phyloP scores from a whole-genome alignment of 768 basidiomycete species.

The Termitomyces sp. region DNA sequence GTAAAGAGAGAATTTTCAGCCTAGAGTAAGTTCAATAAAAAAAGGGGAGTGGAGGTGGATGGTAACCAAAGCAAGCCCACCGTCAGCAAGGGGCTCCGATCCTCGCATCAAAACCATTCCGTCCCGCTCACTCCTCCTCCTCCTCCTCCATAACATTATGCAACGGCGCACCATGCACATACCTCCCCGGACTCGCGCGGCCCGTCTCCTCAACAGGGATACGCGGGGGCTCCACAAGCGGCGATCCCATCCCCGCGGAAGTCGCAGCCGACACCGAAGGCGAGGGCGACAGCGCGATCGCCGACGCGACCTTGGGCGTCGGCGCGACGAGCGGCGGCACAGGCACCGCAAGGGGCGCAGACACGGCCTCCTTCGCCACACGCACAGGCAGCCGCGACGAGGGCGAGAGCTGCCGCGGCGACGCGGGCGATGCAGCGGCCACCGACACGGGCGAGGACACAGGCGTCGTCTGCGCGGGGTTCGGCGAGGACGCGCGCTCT shows the following conservation, averaged over 20 bases:
- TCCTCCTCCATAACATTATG: constrained; percentile 84
- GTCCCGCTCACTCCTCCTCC: constrained; percentile 34
- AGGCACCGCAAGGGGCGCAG: neutral
- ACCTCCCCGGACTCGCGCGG: constrained; percentile 62
- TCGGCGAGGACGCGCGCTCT: constrained; percentile 42
- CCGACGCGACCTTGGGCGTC: constrained; percentile 18
- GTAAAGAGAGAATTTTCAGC: neutral
- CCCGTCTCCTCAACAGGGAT: constrained; percentile 41
- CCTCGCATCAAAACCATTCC: neutral
- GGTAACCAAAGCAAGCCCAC: neutral
- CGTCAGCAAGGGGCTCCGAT: too few relatives aligned
- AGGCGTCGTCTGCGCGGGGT: constrained; percentile 6
- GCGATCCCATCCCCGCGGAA: neutral
- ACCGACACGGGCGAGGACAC: constrained; percentile 4
- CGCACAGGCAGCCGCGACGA: constrained; percentile 34
- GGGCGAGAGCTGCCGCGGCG: constrained; percentile 10
- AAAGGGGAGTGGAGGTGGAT: neutral
- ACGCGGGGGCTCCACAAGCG: constrained; percentile 26
- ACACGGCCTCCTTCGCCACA: constrained; percentile 16
- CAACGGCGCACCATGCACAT: constrained; percentile 80
- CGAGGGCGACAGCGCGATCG: constrained; percentile 11
- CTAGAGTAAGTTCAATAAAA: neutral
- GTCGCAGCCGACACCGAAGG: too few relatives aligned
- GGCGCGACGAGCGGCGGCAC: constrained; percentile 21
- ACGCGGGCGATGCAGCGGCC: too few relatives aligned